Base-by-base conservation (phyloP, 208 protist species). In the Giardia muris region DNA sequence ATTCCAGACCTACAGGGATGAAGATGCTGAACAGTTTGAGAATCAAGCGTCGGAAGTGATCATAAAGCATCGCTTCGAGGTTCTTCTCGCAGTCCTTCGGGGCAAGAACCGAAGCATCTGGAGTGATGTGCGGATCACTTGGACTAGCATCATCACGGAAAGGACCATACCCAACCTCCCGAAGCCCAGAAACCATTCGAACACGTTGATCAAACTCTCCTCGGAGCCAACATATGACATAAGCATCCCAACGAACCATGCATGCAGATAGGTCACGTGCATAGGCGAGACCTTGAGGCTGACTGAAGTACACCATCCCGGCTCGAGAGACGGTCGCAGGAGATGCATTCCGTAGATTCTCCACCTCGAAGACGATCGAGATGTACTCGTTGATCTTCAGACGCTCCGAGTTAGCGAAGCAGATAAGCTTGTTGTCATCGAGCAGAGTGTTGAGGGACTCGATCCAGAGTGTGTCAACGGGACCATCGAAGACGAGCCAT, bases 401-500 rank as follows among this genome's bases (percentile, higher is more conserved):
- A 92, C 93, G 86, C 89, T 95, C 94, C n/a, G 92, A 93, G 48
- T 95, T 95, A 43, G 94, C 86, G 43, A 95, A 94, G 43, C 93
- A 94, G 44, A 95, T 67, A 88, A 94, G 94, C 92, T 96, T 96
- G 92, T 95, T 96, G 89, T 96, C 95, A 88, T 96, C 95, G 46
- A 96, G 92, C 1, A 96, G 93, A 0, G 95, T 95, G 92, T 96
- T 96, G 94, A 96, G 95, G 87, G 90, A 94, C 86, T 96, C 95
- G 93, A 96, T 96, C 95, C 95, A 96, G 0, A 95, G 46, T 0
- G 98, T 97, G 94, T 99, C 98, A 39, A 99, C 98, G 94, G 99
- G 98, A 67, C 97, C 97, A 94, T 99, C 98, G 95, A 99, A 99
- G 46, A 99, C 95, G 91, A 99, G 97, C 93, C 98, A 99, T 43